These are phyloP conservation scores for Gaultheria prostrata DNA, from an alignment of 148 eudicot species.

Conservation along the genomic window DNA sequence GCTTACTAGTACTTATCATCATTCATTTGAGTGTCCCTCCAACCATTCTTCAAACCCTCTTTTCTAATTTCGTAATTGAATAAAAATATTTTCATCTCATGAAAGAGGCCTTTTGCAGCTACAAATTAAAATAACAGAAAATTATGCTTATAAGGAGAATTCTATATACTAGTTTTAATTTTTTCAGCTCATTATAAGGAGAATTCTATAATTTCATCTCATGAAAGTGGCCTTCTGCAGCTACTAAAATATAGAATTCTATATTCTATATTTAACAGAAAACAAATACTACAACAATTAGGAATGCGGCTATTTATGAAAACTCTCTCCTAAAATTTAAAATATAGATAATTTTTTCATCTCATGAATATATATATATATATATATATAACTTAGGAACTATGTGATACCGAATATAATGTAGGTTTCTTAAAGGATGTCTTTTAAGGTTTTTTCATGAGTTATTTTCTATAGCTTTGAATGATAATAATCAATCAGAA, in stretches of 20 bases:
- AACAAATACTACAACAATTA: not conserved
- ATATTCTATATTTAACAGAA: no score
- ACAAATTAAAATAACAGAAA: not conserved
- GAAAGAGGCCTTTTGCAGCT: not conserved
- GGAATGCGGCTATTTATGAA: not conserved
- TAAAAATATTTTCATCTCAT: not conserved
- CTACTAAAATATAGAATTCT: no score
- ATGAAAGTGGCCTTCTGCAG: no score
- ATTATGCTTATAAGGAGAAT: not conserved
- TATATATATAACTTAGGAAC: not conserved
- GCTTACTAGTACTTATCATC: not conserved
- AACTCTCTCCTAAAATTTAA: not conserved
- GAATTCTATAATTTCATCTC: no score
- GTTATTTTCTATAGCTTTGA: not conserved
- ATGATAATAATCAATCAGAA: not conserved
- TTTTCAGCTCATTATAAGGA: no score
- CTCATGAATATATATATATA: not conserved
- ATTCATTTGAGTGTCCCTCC: conserved; percentile 12
- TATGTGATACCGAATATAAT: conserved; percentile 6
- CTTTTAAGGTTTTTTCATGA: conserved; percentile 17
- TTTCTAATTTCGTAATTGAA: not conserved
- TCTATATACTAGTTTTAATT: no score
- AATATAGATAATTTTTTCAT: not conserved
- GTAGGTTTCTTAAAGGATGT: conserved; percentile 9
- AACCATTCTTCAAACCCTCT: conserved; percentile 1